Percentiles rank a stretch among this genome's conserved stretches.
Evolutionary conservation across 345 rosid species (phyloP).

Genomic region (Moricandia moricandioides): DNA sequence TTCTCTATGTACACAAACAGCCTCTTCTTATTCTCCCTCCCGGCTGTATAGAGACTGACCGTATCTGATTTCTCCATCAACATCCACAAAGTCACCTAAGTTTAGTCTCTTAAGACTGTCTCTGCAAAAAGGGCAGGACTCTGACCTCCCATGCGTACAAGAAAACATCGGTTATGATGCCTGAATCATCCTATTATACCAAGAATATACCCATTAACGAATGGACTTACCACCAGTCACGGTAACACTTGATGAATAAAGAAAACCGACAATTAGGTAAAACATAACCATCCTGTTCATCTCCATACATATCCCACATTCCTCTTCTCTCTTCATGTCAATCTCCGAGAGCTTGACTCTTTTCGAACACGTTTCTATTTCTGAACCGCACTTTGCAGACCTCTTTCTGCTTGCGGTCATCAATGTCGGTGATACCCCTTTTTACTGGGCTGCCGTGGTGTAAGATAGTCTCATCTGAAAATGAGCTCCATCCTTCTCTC

Average conservation of each 20-base stretch:
- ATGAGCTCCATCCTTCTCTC: no score
- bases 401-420: constrained; percentile 73
- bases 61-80: constrained; percentile 52
- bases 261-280: constrained; percentile 45
- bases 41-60: constrained; percentile 40
- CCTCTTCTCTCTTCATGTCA: constrained; percentile 62
- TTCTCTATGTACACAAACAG: constrained; percentile 69
- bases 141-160: constrained; percentile 66
- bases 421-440: constrained; percentile 67
- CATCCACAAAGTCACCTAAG: constrained; percentile 72
- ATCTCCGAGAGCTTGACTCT: constrained; percentile 48
- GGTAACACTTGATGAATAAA: not conserved
- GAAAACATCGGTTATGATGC: not conserved
- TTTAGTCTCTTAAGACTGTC: constrained; percentile 61
- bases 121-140: constrained; percentile 83
- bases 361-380: constrained; percentile 48
- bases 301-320: constrained; percentile 89
- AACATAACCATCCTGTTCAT: constrained; percentile 55
- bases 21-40: constrained; percentile 52
- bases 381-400: constrained; percentile 50
- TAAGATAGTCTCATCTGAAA: no score
- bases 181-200: not conserved
- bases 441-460: no score
- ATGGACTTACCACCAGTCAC: constrained; percentile 58
- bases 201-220: not conserved